Evolutionary conservation across 306 rosid species (phyloP).

Genomic region (Lotus japonicus): DNA sequence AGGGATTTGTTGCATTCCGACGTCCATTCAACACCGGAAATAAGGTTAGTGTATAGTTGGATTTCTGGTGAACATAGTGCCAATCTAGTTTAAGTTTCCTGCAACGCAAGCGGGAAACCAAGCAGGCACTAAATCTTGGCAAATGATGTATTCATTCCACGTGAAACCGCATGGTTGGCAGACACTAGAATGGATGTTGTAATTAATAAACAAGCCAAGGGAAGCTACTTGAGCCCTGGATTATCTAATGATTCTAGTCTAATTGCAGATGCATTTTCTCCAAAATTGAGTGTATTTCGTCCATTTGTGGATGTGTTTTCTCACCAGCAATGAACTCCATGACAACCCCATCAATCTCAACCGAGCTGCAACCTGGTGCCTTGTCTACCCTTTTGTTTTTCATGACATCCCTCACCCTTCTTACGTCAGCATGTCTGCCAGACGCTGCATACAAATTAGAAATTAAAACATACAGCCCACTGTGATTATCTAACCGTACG

Average conservation of each 20-base stretch:
- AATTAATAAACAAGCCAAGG: not conserved
- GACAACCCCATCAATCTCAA: constrained; percentile 49
- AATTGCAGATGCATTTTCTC: constrained; percentile 34
- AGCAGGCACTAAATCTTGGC: not conserved
- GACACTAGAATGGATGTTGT: not conserved
- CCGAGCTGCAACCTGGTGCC: constrained; percentile 71
- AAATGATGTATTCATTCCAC: not conserved
- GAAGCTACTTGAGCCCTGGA: not conserved
- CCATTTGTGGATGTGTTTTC: constrained; percentile 41
- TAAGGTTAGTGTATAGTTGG: too few species aligned
- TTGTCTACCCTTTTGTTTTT: constrained; percentile 45
- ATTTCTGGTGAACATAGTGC: too few species aligned
- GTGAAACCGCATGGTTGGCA: too few species aligned
- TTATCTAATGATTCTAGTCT: constrained; percentile 7
- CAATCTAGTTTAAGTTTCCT: too few species aligned
- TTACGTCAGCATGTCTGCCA: constrained; percentile 45
- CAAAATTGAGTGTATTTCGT: constrained; percentile 49
- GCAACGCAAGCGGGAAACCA: too few species aligned
- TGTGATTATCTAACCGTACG: constrained; percentile 32
- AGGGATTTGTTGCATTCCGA: not conserved
- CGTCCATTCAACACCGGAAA: not conserved
- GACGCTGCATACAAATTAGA: constrained; percentile 53
- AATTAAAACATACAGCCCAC: constrained; percentile 65
- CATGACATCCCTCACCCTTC: constrained; percentile 61
- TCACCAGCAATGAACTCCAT: constrained; percentile 66